Evolutionary conservation across 1,284 basidiomycete genomes (phyloP).

Genomic region (Trichosporon sp.): DNA sequence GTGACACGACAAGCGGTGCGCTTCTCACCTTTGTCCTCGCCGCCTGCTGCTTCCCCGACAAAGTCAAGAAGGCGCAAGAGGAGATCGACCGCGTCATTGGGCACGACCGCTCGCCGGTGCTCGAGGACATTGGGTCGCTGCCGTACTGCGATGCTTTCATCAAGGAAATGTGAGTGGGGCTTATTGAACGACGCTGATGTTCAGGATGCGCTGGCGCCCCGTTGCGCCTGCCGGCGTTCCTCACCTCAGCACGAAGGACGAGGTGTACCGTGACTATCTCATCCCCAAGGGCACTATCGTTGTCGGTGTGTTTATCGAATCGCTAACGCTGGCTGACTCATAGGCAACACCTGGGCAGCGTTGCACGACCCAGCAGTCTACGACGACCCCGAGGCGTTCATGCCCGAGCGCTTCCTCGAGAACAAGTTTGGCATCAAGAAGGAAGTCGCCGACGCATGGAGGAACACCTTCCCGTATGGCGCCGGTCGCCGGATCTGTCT

Average conservation of each 20-base stretch:
- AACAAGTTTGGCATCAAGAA: constrained; percentile 6
- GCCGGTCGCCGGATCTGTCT: constrained; percentile 8
- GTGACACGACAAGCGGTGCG: constrained; percentile 8
- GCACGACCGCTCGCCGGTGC: constrained; percentile 3
- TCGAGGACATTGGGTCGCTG: constrained; percentile 5
- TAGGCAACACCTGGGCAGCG: constrained; percentile 13
- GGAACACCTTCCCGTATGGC: constrained; percentile 9
- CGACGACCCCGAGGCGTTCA: constrained; percentile 6
- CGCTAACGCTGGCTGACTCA: no score
- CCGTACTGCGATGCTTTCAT: constrained; percentile 12
- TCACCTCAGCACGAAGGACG: constrained; percentile 10
- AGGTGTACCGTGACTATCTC: constrained; percentile 8
- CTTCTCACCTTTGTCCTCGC: constrained; percentile 8
- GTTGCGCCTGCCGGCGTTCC: constrained; percentile 11
- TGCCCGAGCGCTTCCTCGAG: constrained; percentile 7
- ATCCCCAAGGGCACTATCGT: constrained; percentile 9
- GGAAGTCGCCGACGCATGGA: not conserved
- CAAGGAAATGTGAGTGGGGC: constrained; percentile 10
- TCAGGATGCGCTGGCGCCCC: constrained; percentile 12
- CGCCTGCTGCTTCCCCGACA: constrained; percentile 7
- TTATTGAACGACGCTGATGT: not conserved
- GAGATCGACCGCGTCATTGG: constrained; percentile 9
- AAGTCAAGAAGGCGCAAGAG: constrained; percentile 2
- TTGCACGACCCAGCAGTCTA: constrained; percentile 11
- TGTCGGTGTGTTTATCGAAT: no score